phyloP scores from a whole-genome alignment of 2,329 filamentous ascomycete species.

The Colletotrichum spaethianum region DNA sequence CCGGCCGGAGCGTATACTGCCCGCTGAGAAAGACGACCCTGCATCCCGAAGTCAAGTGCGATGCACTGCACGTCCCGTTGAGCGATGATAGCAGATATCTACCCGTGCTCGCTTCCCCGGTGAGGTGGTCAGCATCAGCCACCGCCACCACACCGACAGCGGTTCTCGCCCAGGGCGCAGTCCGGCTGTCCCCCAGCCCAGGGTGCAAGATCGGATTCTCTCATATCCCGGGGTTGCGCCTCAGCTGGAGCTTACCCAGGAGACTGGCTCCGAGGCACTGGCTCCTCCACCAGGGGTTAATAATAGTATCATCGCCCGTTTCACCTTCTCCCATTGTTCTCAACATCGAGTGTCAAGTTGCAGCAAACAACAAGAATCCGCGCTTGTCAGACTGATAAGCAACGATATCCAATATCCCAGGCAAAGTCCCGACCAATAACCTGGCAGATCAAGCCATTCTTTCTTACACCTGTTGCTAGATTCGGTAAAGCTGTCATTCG shows the following conservation, averaged over 20 bases:
- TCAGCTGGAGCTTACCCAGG: conserved; percentile 11
- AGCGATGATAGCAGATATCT: background rate
- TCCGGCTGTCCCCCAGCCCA: background rate
- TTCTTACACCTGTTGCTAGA: background rate
- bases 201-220: conserved; percentile 10
- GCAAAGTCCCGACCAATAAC: background rate
- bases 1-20: conserved; percentile 12
- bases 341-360: conserved; percentile 13
- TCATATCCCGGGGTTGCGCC: conserved; percentile 9
- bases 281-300: conserved; percentile 21
- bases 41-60: background rate
- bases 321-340: conserved; percentile 17
- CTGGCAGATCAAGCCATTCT: background rate
- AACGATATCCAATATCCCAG: conserved; percentile 16
- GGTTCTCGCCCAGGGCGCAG: conserved; percentile 9
- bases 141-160: background rate
- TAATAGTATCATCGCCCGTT: conserved; percentile 32
- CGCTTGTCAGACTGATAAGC: background rate
- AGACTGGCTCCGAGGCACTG: conserved; percentile 15
- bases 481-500: conserved; percentile 16
- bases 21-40: conserved; percentile 14
- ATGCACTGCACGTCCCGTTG: background rate
- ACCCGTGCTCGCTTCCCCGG: background rate
- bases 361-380: background rate
- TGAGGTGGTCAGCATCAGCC: conserved; percentile 23